Base-by-base conservation (phyloP, 2,329 filamentous ascomycete species). In the Coniochaeta pulveracea region DNA sequence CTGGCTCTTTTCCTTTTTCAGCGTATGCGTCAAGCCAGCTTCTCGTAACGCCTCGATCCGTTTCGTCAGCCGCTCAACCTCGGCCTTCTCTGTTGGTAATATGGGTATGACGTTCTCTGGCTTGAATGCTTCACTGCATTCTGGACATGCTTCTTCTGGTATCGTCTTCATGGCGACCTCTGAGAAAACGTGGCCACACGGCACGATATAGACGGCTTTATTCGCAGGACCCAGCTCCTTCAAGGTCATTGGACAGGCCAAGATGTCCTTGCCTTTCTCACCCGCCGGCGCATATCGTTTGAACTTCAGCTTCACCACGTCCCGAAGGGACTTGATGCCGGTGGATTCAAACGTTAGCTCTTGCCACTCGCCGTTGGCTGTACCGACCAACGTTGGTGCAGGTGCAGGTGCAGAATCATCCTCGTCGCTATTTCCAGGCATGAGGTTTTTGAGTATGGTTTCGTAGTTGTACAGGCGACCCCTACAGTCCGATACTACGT, bases 401-500 rank as follows among this genome's bases (percentile, higher is more conserved):
- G 34, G 18, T 36, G 47, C 45, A 34, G 45, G 34, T 24, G 45
- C 46, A n/a, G 47, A 35, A 33, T 54, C 48, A 35, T 73, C 63
- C 41, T 68, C 66, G 35, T 80, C 73, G 26, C 76, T 76, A 44
- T 84, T 73, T 16, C 53, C 45, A 52, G 77, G 58, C 50, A 73
- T 63, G 12, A 76, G 51, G 3, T 63, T 64, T n/a, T 64, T 63
- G 36, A 98, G 66, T 14, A 96, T 70, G 0, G 85, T 77, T 52
- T 96, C 88, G 59, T 96, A 96, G 52, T 94, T 96, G 68, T 94
- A 98, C 0, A 98, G 68, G 14, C 78, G 77, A 1, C 93, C 93
- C 4, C 72, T 69, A 40, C 71, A 80, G 56, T 98, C 91, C 0
- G 86, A 91, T 0, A 94, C 88, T 11, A 88, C 73, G 4, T 83